Base-by-base conservation (phyloP, 1,284 basidiomycete genomes). In the Omphalotus olearius region DNA sequence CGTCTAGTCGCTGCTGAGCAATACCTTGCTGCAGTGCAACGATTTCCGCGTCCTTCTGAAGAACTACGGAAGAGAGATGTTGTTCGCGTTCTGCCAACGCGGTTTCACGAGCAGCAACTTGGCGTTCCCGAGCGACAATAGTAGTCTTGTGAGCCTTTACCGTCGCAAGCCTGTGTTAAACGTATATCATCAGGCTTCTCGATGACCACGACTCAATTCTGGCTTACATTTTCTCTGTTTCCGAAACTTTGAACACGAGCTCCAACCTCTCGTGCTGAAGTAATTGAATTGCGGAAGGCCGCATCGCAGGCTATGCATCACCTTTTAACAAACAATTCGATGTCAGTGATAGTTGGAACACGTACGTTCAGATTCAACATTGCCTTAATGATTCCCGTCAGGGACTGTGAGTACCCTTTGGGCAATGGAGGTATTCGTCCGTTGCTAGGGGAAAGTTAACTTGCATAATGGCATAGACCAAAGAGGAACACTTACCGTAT, bases 361-460 rank as follows among this genome's bases (percentile, higher is more conserved):
- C 85, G 57, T 60, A 92, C 90, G 60, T 93, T 92, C 23, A 92
- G 72, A 62, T 85, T 91, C 4, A 95, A 69, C 93, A 95, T 95
- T 0, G 85, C 76, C 64, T 89, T 91, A 62, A 95, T 92, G 51
- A 88, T 76, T n/a, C 75, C 74, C 4, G 78, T 75, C 26, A 94
- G 67, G 2, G 82, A 72, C 51, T 83, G 81, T 13, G 88, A 91
- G 64, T 95, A 95, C 2, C 83, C 82, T 57, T 84, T 78, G 0
- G 92, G 93, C 47, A 96, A 68, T 11, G 89, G 88, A 11, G 93
- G 93, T 64, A 95, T 91, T 18, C 89, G 82, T 13, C 89, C 91
- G 58, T 90, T 91, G 51, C 85, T 88, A 56, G 13, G n/a, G 17
- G 44, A 17, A 20, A 28, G 25, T 20, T 39, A 47, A 18, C 23